phyloP scores from a whole-genome alignment of 2,329 filamentous ascomycete genomes.

The Capronia coronata region DNA sequence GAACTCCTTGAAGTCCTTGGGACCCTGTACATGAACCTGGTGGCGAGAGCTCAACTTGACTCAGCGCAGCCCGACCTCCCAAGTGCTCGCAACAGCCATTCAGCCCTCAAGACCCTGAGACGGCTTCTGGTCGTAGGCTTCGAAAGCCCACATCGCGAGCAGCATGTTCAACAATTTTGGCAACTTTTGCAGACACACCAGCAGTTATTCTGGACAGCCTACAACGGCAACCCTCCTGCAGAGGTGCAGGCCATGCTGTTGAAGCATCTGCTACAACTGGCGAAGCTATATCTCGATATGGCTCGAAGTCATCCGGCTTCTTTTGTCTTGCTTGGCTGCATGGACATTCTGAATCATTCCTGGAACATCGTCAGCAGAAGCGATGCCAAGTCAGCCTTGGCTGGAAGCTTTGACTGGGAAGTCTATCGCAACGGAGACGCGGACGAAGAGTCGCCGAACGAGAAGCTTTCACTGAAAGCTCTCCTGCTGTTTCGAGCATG shows the following conservation, averaged over 20 bases:
- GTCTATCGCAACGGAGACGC: slow-evolving; percentile 41
- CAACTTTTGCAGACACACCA: slow-evolving; percentile 68
- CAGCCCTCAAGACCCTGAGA: slow-evolving; percentile 69
- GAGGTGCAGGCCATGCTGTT: slow-evolving; percentile 60
- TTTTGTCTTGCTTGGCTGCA: slow-evolving; percentile 72
- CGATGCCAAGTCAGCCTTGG: slow-evolving; percentile 21
- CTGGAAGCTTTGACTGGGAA: slow-evolving; percentile 33
- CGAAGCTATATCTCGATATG: slow-evolving; percentile 88
- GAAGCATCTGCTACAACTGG: slow-evolving; percentile 81
- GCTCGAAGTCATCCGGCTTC: slow-evolving; percentile 70
- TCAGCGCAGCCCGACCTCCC: slow-evolving; percentile 46
- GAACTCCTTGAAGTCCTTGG: slow-evolving; percentile 77
- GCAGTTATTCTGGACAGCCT: slow-evolving; percentile 63
- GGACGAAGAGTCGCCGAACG: slow-evolving; percentile 54
- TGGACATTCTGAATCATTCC: slow-evolving; percentile 72
- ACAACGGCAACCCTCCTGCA: slow-evolving; percentile 47
- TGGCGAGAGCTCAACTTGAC: slow-evolving; percentile 45
- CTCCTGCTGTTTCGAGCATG: slow-evolving; percentile 76
- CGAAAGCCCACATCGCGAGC: slow-evolving; percentile 72
- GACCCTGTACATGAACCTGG: slow-evolving; percentile 69
- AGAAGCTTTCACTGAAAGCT: slow-evolving; percentile 76
- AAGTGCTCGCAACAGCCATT: slow-evolving; percentile 60
- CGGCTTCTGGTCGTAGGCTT: slow-evolving; percentile 75
- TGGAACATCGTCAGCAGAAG: slow-evolving; percentile 65
- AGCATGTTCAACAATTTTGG: slow-evolving; percentile 75